Percentiles rank a stretch among this genome's conserved stretches.
Evolutionary conservation across 1,139 yeast species (phyloP).

Genomic region (Diutina ranongensis): DNA sequence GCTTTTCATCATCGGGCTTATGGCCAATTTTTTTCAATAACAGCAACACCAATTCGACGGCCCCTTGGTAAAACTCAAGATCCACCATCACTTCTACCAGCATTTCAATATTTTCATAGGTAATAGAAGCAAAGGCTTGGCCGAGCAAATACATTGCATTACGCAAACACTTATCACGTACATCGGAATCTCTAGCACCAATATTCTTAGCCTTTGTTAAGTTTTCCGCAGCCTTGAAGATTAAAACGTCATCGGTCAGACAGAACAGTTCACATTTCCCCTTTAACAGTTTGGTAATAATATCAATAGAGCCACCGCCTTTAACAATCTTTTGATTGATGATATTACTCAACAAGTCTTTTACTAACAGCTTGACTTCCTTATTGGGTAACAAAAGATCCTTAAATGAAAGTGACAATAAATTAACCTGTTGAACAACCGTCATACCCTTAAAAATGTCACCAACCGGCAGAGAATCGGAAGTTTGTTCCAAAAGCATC

Average conservation of each 20-base stretch:
- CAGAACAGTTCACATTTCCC: constrained; percentile 94
- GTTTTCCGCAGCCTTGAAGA: constrained; percentile 89
- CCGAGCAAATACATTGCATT: constrained; percentile 71
- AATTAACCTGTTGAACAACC: constrained; percentile 52
- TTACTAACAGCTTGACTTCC: constrained; percentile 57
- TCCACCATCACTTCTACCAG: constrained; percentile 70
- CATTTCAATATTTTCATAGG: constrained; percentile 71
- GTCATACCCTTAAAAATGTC: constrained; percentile 66
- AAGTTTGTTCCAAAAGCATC: constrained; percentile 69
- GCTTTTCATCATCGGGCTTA: constrained; percentile 20
- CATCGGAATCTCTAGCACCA: constrained; percentile 58
- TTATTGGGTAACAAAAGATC: constrained; percentile 57
- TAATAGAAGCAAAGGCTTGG: constrained; percentile 67
- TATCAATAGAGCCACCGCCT: constrained; percentile 81
- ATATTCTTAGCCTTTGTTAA: constrained; percentile 76
- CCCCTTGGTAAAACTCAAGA: constrained; percentile 72
- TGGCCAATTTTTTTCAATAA: constrained; percentile 43
- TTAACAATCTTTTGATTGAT: constrained; percentile 79
- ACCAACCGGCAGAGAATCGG: constrained; percentile 29
- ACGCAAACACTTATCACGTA: constrained; percentile 56
- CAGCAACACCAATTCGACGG: constrained; percentile 71
- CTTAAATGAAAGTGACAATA: constrained; percentile 57
- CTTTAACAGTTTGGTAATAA: constrained; percentile 78
- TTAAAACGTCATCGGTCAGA: constrained; percentile 84
- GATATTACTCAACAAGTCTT: constrained; percentile 79